Evolutionary conservation across 2,329 filamentous ascomycete species (phyloP).

Genomic region (Lachnellula suecica): DNA sequence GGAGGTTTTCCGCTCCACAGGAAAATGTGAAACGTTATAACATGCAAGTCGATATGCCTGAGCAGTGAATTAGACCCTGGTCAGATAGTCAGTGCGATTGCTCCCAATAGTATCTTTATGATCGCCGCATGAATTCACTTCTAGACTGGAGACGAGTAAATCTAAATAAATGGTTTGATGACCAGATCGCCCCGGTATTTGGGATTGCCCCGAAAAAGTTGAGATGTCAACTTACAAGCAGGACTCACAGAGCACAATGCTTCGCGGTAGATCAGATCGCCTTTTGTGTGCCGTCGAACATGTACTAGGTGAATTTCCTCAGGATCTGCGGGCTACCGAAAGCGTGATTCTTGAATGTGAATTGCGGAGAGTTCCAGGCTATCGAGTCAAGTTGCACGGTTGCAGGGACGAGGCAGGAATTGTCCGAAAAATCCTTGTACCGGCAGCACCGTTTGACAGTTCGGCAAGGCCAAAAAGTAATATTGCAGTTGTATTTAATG

Average conservation of each 20-base stretch:
- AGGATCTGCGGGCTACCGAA: conserved; percentile 20
- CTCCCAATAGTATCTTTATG: conserved; percentile 10
- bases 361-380: neutral
- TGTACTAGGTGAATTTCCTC: conserved; percentile 10
- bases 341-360: neutral
- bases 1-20: conserved; percentile 16
- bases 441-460: conserved; percentile 21
- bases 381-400: conserved; percentile 11
- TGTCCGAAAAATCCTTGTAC: conserved; percentile 23
- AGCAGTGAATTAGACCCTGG: conserved; percentile 18
- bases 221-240: conserved; percentile 11
- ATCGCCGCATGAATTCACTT: conserved; percentile 9
- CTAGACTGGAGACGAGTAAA: conserved; percentile 11
- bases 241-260: conserved; percentile 3
- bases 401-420: conserved; percentile 17
- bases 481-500: conserved; percentile 13
- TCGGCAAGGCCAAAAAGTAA: conserved; percentile 12
- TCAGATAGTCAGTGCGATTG: conserved; percentile 24
- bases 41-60: conserved; percentile 28
- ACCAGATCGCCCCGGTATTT: neutral
- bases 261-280: conserved; percentile 3
- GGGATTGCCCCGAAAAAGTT: neutral
- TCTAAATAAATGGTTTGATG: conserved; percentile 9
- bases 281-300: neutral
- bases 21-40: conserved; percentile 28